Conservation (phyloP, 108 stramenopile genomes). For the Cylindrotheca fusiformis region DNA sequence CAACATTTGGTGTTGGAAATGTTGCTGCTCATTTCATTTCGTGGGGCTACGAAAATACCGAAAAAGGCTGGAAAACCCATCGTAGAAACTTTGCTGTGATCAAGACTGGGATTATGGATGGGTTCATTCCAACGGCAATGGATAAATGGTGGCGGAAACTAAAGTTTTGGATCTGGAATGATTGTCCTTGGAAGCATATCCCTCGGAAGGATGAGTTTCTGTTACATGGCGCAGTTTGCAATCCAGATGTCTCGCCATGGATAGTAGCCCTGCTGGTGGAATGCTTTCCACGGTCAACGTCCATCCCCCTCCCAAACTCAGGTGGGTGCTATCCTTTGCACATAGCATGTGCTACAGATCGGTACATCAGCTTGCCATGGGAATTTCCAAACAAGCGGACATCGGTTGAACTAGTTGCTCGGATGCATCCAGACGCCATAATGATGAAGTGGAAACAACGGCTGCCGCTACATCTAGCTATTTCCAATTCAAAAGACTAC, state of each 20-base stretch:
- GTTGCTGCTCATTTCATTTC: constrained; percentile 30
- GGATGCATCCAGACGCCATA: constrained; percentile 48
- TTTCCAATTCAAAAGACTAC: constrained; percentile 21
- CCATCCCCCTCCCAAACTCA: constrained; percentile 28
- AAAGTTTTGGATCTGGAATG: constrained; percentile 38
- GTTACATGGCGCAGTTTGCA: constrained; percentile 29
- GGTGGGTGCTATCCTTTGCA: constrained; percentile 35
- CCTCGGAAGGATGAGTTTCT: constrained; percentile 34
- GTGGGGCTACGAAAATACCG: constrained; percentile 34
- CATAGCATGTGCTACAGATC: constrained; percentile 28
- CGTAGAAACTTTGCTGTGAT: constrained; percentile 26
- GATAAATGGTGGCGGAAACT: constrained; percentile 35
- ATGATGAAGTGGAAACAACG: constrained; percentile 35
- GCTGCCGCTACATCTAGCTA: constrained; percentile 29
- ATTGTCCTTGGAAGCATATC: constrained; percentile 33
- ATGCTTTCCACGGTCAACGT: constrained; percentile 32
- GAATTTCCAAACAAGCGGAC: constrained; percentile 33
- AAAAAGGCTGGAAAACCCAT: constrained; percentile 29
- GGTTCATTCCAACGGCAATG: constrained; percentile 29
- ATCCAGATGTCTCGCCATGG: constrained; percentile 30
- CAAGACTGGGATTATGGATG: constrained; percentile 39
- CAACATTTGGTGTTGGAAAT: constrained; percentile 22
- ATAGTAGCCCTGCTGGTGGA: constrained; percentile 33
- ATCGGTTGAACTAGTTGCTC: constrained; percentile 47
- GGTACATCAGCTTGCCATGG: constrained; percentile 22